phyloP scores from a whole-genome alignment of 306 rosid species.

The Macrotyloma uniflorum region DNA sequence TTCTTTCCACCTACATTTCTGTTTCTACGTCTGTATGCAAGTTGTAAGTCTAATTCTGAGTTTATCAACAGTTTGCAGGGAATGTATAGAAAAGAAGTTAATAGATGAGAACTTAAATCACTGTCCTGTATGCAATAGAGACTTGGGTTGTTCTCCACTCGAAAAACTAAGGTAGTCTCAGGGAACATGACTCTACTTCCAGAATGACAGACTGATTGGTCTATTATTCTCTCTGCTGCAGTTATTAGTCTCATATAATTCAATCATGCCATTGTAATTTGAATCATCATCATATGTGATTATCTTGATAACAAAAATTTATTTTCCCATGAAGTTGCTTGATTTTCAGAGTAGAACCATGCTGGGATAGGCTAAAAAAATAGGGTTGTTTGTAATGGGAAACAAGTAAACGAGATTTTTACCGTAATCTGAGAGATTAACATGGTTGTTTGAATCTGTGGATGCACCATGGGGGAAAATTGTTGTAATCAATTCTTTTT shows the following conservation, averaged over 20 bases:
- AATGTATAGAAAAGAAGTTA: slow-evolving; percentile 63
- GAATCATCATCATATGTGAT: neutral
- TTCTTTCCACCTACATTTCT: neutral
- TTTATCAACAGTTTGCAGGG: slow-evolving; percentile 70
- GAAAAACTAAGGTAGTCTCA: slow-evolving; percentile 62
- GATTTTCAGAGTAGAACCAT: neutral
- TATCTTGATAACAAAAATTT: neutral
- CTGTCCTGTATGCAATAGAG: slow-evolving; percentile 64
- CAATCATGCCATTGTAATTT: neutral
- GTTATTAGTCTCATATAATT: neutral
- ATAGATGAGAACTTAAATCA: slow-evolving; percentile 36
- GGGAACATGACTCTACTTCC: slow-evolving; percentile 4
- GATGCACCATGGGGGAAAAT: neutral
- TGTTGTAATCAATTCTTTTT: neutral
- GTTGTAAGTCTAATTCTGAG: slow-evolving; percentile 10
- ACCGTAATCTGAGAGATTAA: neutral
- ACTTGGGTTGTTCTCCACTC: slow-evolving; percentile 63
- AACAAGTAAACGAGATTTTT: neutral
- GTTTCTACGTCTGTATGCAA: neutral
- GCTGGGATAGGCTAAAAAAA: neutral
- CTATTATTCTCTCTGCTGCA: neutral
- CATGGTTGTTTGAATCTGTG: neutral
- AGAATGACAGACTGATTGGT: neutral
- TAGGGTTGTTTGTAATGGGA: neutral
- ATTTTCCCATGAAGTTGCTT: neutral